phyloP scores from a whole-genome alignment of 2,329 filamentous ascomycete species.

The Cladosporium sp. region DNA sequence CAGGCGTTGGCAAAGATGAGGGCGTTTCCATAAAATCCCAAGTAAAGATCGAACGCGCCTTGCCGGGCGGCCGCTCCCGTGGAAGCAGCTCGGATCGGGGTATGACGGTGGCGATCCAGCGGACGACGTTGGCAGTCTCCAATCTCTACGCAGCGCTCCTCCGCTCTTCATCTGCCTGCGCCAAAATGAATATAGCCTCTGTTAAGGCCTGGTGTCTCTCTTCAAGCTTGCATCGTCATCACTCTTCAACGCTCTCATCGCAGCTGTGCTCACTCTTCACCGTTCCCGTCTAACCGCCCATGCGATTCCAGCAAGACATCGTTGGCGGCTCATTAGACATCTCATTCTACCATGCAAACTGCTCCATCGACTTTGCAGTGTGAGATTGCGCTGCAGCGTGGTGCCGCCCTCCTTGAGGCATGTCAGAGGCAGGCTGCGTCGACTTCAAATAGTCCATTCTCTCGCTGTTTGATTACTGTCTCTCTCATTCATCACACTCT shows the following conservation, averaged over 20 bases:
- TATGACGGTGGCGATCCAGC: neutral
- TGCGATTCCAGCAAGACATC: conserved; percentile 7
- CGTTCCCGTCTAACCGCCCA: neutral
- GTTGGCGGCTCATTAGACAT: conserved; percentile 13
- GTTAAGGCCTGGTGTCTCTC: conserved; percentile 8
- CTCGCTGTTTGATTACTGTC: conserved; percentile 13
- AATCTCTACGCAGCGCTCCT: neutral
- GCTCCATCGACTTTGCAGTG: neutral
- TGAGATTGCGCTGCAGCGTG: conserved; percentile 1
- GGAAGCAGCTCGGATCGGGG: neutral
- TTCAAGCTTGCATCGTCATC: conserved; percentile 11
- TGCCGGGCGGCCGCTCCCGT: neutral
- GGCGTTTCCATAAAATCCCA: conserved; percentile 8
- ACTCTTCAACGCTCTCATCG: neutral
- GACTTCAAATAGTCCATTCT: conserved; percentile 10
- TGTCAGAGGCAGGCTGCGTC: conserved; percentile 3
- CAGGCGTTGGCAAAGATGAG: conserved; percentile 13
- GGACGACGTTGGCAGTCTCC: conserved; percentile 1
- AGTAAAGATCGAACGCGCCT: conserved; percentile 5
- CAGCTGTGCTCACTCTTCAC: conserved; percentile 10
- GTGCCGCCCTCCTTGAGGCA: neutral
- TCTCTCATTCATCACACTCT: conserved; percentile 12
- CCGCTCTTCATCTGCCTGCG: conserved; percentile 6
- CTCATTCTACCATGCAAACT: conserved; percentile 12
- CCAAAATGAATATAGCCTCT: conserved; percentile 10